Evolutionary conservation across 768 basidiomycete genomes (phyloP), one percentile per base, ranked within the genome.

Genomic region (Boletus fagicola): DNA sequence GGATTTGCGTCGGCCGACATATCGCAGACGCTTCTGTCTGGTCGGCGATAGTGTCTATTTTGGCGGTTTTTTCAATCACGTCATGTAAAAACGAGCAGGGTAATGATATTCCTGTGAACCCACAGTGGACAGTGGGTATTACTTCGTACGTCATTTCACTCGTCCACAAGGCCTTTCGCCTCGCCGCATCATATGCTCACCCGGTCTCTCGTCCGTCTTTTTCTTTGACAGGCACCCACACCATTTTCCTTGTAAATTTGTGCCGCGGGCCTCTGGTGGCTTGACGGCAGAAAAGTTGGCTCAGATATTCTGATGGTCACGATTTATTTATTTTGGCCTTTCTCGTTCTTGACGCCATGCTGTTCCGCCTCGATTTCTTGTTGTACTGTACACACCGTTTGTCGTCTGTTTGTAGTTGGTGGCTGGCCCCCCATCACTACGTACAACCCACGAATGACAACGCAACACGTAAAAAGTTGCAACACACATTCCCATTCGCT

Each of bases 11-110:
- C n/a, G 82, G 80, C 7, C 66, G 72, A 26, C 53, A 76, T 46
- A 62, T 83, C 39, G 80, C 76, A 5, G 76, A 79, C 20, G 69
- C 74, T 1, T 76, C 74, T 16, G 16, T 79, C 28, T 75, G 73
- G 65, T 67, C 73, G 13, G 71, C 75, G 5, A 73, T 73, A 28
- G 67, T 64, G 38, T 56, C 67, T 31, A 63, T 72, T 12, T 65
- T 79, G 28, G 72, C 76, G 3, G 51, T 70, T 2, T 76, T 78
- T 58, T 61, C 62, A 15, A 74, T 79, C 47, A 54, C 48, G 43
- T 73, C 73, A 28, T 62, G 60, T 22, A 65, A 60, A 42, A 67
- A 71, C 43, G 58, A 62, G 38, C 58, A 57, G 40, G 71, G 69
- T 22, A 59, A 65, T 10, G 58, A 71, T 4, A 26, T 72, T 20